These are phyloP conservation scores for Beauveria sp. DNA, from an alignment of 2,329 filamentous ascomycete genomes.

Conservation along the genomic window DNA sequence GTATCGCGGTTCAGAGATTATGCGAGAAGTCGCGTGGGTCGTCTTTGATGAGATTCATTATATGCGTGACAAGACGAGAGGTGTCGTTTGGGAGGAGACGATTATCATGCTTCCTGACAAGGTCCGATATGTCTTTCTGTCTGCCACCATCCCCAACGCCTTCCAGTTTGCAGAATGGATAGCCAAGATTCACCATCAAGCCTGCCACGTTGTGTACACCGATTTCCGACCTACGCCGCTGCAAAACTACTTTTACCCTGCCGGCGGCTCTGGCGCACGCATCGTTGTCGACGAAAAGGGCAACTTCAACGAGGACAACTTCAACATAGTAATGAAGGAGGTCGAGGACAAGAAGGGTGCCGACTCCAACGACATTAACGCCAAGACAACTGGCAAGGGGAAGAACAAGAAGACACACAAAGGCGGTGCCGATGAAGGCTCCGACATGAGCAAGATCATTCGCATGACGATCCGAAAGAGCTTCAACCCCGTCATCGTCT, in stretches of 20 bases:
- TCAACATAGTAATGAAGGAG: conserved; percentile 87
- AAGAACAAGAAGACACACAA: conserved; percentile 91
- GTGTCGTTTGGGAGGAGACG: conserved; percentile 98
- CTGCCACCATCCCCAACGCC: conserved; percentile 95
- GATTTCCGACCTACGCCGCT: conserved; percentile 95
- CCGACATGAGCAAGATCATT: conserved; percentile 95
- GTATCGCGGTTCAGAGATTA: conserved; percentile 96
- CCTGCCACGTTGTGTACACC: conserved; percentile 97
- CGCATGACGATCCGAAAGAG: conserved; percentile 98
- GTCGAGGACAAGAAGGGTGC: conserved; percentile 84
- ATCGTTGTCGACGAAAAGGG: conserved; percentile 96
- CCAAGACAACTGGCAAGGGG: conserved; percentile 76
- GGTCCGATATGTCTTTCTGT: conserved; percentile 96
- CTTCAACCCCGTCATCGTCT: conserved; percentile 97
- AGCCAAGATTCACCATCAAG: conserved; percentile 92
- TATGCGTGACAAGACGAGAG: conserved; percentile 86
- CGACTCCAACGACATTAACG: conserved; percentile 70
- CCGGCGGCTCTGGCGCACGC: conserved; percentile 86
- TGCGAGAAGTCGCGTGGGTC: conserved; percentile 98
- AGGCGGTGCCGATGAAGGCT: conserved; percentile 65
- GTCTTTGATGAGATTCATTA: conserved; percentile 99
- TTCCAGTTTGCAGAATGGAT: conserved; percentile 99
- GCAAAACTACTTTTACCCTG: conserved; percentile 96
- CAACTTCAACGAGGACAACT: conserved; percentile 92
- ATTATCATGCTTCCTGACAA: conserved; percentile 97